A percentile compares a stretch with the other conserved stretches of the same genome.
Conservation (phyloP, 805 yeast species). For the Pachysolen tannophilus region DNA sequence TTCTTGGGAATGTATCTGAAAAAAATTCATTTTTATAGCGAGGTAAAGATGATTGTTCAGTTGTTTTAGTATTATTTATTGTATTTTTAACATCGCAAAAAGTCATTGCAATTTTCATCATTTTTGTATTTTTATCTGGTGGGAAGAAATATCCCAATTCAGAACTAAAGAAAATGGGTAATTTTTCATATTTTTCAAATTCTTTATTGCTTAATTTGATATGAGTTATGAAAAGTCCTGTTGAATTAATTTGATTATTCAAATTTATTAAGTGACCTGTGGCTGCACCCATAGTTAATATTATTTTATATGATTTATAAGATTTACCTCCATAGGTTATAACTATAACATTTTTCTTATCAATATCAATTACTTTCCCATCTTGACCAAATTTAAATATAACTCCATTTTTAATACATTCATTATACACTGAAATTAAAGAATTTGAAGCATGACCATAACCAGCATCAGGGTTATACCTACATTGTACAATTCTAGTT, state of each 20-base stretch:
- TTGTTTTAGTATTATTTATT: constrained; percentile 19
- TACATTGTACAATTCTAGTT: too few relatives aligned
- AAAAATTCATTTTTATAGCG: constrained; percentile 21
- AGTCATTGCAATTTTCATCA: constrained; percentile 29
- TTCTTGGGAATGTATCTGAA: constrained; percentile 23
- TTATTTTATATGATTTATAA: constrained; percentile 18
- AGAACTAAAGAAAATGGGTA: constrained; percentile 35
- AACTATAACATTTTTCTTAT: constrained; percentile 2
- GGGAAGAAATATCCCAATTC: constrained; percentile 39
- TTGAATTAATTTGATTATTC: constrained; percentile 23
- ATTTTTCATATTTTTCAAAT: constrained; percentile 23
- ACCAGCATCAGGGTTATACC: constrained; percentile 21
- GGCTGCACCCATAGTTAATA: constrained; percentile 30
- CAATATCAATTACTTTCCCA: constrained; percentile 9
- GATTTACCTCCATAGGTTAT: constrained; percentile 17
- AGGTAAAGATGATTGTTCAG: constrained; percentile 21
- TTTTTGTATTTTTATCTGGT: constrained; percentile 29
- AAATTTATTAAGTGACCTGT: constrained; percentile 25
- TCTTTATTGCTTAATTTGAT: constrained; percentile 27
- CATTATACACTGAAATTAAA: constrained; percentile 14
- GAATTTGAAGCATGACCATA: constrained; percentile 21
- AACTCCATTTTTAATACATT: constrained; percentile 13
- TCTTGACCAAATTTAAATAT: constrained; percentile 14
- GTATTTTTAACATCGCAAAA: constrained; percentile 16
- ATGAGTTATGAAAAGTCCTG: constrained; percentile 30